Evolutionary conservation across 139 green algal genomes (phyloP), one percentile per base, ranked within the genome.

Genomic region (Mesostigma viride): DNA sequence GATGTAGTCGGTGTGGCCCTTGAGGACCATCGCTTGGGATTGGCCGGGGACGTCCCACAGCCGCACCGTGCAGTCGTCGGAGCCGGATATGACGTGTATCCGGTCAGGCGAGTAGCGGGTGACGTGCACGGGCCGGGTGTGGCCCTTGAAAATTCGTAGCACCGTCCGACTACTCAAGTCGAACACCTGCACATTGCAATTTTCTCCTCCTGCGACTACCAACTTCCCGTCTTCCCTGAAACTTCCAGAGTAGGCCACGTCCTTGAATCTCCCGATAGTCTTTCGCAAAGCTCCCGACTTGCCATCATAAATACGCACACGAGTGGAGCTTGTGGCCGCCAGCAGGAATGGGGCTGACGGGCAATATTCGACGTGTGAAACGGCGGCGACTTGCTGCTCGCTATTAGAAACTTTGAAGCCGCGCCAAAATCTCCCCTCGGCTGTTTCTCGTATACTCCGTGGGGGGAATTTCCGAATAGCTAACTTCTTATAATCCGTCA

Each of bases 1-100:
- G 31, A 96, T 87, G 68, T 96, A 96, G 70, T 96, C 90, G 0
- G 73, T 65, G 70, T 96, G 90, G 0, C 87, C 90, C 3, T 77
- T 73, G 28, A 95, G 60, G 0, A 81, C 66, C n/a, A 58, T 65
- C 20, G 88, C 74, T 40, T 87, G 86, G 17, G 14, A 44, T 57
- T 64, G 27, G 6, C 62, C 58, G 5, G 85, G 68, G 3, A 95
- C 68, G 71, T 95, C 89, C 89, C 89, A 95, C 47, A 64, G 81
- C 24, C 88, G 27, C 58, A 80, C 79, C 17, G 87, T 88, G 1
- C 82, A 78, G 75, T 97, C 91, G 62, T 97, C 91, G 4, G 73
- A 77, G 11, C 79, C 91, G 3, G 77, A 91, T 11, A 97, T 57
- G 35, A 97, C 74, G 44, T 95, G 87, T 66, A 82, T 75, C 33